Base-by-base conservation (phyloP, 2,329 filamentous ascomycete species). In the Teratosphaeriaceae sp. region DNA sequence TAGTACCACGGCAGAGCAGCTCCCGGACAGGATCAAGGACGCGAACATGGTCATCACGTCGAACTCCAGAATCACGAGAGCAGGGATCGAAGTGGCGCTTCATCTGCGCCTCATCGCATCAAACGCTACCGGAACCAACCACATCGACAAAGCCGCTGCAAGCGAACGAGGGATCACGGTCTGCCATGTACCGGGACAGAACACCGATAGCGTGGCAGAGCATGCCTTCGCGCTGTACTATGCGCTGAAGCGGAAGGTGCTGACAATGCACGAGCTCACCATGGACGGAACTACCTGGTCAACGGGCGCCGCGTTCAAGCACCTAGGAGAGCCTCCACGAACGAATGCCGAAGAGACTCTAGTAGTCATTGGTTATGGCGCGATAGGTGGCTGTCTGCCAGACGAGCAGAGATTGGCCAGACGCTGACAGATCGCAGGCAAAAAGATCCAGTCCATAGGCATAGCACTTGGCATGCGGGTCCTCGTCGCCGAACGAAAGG, bases 171-270 rank as follows among this genome's bases (percentile, higher is more conserved):
- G 68, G 23, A 65, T 75, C 40, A 61, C 63, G 12, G 65, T 75
- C 27, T 65, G 63, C 38, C 72, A 73, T 39, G 69, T 65, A 34
- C 69, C 70, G 3, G 63, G 59, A n/a, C 66, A 70, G 18, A 74
- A 74, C 41, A 62, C 71, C 9, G 54, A 71, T 36, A 58, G 67
- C 34, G 71, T 74, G 8, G 64, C 64, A 22, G 72, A 75, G 53
- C 72, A 75, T 61, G 71, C 71, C 9, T 65, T 75, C 30, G 69
- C 65, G 33, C 52, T 75, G 44, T 74, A 73, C 53, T 72, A 71
- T 49, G 68, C 70, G 4, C 57, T 69, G 5, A 61, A 71, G 39
- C 60, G 70, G 42, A 62, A 61, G 43, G 61, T 71, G 9, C 53
- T 69, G 19, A 52, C 57, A 21, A 55, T 69, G 50, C 61, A 70